phyloP scores from a whole-genome alignment of 73 alveolate species.

The Breviolum minutum region DNA sequence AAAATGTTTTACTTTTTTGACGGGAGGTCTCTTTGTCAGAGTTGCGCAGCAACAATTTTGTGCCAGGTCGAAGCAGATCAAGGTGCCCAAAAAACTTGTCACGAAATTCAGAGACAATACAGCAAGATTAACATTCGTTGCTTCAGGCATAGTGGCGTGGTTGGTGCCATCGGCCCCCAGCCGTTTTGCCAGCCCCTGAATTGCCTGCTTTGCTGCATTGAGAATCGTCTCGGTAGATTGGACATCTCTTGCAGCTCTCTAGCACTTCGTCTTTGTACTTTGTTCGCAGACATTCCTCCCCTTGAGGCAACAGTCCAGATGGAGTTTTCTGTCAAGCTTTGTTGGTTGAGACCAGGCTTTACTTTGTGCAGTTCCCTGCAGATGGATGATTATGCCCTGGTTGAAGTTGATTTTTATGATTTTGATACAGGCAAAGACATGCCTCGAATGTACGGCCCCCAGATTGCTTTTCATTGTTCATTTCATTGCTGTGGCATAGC shows the following conservation, averaged over 20 bases:
- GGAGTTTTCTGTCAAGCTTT: neutral
- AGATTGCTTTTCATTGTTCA: neutral
- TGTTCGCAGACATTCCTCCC: too few species aligned
- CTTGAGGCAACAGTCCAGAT: slow-evolving; percentile 17
- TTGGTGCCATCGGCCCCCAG: slow-evolving; percentile 11
- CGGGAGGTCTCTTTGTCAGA: too few species aligned
- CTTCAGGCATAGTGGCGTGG: slow-evolving; percentile 7
- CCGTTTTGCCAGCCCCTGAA: slow-evolving; percentile 4
- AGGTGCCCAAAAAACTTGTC: neutral
- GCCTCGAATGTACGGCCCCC: slow-evolving; percentile 4
- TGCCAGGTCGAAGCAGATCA: slow-evolving; percentile 24
- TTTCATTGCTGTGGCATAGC: too few species aligned
- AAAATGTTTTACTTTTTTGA: neutral
- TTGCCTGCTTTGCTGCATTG: neutral
- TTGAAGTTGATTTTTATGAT: neutral
- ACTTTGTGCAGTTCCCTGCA: neutral
- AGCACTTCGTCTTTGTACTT: too few species aligned
- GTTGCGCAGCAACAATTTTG: too few species aligned
- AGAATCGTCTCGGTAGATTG: too few species aligned
- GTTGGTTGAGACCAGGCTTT: slow-evolving; percentile 15
- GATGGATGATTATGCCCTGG: neutral
- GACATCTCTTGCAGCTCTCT: too few species aligned
- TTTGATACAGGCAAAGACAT: slow-evolving; percentile 14
- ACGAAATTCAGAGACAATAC: too few species aligned
- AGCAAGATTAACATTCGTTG: neutral